These are phyloP conservation scores for Lachnellula willkommii DNA, from an alignment of 2,329 filamentous ascomycete genomes.

Conservation along the genomic window DNA sequence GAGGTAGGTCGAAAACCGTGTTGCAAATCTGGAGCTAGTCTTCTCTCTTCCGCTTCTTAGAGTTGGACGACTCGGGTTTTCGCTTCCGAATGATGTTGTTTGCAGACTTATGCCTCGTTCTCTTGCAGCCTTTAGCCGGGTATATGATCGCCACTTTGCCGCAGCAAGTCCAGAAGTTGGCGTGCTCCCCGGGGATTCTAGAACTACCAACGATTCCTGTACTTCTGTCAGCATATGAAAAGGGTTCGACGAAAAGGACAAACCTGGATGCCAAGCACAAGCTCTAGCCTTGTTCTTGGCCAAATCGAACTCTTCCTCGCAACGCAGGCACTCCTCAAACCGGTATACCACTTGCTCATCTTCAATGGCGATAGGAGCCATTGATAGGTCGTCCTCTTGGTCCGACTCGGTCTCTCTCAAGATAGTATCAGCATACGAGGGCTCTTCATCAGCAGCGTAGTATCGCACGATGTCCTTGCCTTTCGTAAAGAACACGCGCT, in stretches of 20 bases:
- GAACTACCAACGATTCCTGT: no score
- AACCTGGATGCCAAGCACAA: conserved; percentile 13
- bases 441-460: no score
- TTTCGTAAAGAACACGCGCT: no score
- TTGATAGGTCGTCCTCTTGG: no score
- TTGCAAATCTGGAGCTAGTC: no score
- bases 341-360: conserved; percentile 3
- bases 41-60: neutral
- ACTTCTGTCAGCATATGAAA: neutral
- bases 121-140: neutral
- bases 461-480: no score
- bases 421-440: no score
- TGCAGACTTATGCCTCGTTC: conserved; percentile 2
- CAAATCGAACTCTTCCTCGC: conserved; percentile 9
- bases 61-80: neutral
- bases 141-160: neutral
- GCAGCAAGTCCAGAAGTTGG: conserved; percentile 4
- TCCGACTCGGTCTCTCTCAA: no score
- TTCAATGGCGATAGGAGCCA: neutral
- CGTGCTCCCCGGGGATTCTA: no score
- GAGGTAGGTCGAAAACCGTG: no score
- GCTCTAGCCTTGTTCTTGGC: neutral
- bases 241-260: neutral
- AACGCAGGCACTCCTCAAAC: conserved; percentile 5
- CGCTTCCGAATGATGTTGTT: neutral